A percentile compares a stretch with the other conserved stretches of the same genome.
Evolutionary conservation across 805 yeast genomes (phyloP).

Genomic region (Hanseniaspora guilliermondii): DNA sequence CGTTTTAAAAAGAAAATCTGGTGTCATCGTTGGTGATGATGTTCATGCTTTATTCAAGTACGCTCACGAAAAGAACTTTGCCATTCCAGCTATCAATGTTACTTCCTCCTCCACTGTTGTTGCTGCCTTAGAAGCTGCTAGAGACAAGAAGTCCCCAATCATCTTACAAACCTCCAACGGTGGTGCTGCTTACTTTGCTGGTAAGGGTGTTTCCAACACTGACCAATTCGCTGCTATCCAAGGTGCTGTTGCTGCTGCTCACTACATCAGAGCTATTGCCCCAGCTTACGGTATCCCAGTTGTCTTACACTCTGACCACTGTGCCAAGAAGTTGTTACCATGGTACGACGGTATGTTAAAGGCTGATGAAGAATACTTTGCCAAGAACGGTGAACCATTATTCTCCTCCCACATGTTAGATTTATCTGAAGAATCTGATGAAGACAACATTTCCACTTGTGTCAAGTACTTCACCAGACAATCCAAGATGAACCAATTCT

Average conservation of each 20-base stretch:
- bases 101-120: conserved; percentile 94
- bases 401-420: conserved; percentile 99
- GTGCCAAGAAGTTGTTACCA: conserved; percentile 94
- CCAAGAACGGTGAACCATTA: conserved; percentile 79
- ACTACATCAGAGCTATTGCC: conserved; percentile 91
- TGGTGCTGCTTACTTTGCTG: conserved; percentile 99
- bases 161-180: conserved; percentile 95
- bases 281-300: conserved; percentile 96
- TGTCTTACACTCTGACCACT: conserved; percentile 93
- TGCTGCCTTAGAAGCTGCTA: conserved; percentile 95
- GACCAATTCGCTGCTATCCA: conserved; percentile 89
- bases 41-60: conserved; percentile 72
- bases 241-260: conserved; percentile 95
- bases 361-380: conserved; percentile 90
- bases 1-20: conserved; percentile 78
- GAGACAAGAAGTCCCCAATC: conserved; percentile 89
- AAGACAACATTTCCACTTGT: conserved; percentile 88
- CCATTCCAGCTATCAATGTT: conserved; percentile 97
- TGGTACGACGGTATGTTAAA: conserved; percentile 98
- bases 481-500: conserved; percentile 90
- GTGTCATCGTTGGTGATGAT: conserved; percentile 98
- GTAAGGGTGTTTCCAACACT: conserved; percentile 92
- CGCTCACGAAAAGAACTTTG: conserved; percentile 86
- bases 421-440: conserved; percentile 91
- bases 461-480: conserved; percentile 89